Conservation (phyloP, 2,329 filamentous ascomycete genomes). For the Aspergillus sp. region DNA sequence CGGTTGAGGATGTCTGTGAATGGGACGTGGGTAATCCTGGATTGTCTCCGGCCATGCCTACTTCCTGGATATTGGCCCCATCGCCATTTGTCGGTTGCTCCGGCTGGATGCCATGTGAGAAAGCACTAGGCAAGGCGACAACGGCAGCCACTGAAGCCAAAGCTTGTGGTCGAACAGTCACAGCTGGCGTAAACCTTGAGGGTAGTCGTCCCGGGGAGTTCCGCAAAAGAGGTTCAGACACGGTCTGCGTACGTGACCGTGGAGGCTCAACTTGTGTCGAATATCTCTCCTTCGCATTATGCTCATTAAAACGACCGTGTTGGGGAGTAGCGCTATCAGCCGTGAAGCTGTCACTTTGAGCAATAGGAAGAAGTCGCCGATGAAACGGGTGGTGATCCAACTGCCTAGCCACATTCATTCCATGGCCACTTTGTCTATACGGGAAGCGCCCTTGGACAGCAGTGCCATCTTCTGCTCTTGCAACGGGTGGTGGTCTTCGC, state of each 20-base stretch:
- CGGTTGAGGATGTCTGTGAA: no score
- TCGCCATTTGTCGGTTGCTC: no score
- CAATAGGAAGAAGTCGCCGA: conserved; percentile 19
- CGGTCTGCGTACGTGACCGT: not conserved
- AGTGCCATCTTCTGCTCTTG: conserved; percentile 38
- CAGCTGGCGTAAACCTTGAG: not conserved
- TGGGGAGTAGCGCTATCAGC: not conserved
- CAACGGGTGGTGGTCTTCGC: conserved; percentile 19
- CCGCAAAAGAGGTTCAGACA: not conserved
- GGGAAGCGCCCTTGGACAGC: conserved; percentile 37
- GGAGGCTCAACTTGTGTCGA: no score
- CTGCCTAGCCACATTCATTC: conserved; percentile 23
- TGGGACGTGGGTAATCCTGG: no score
- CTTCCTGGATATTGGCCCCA: no score
- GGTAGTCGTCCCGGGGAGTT: not conserved
- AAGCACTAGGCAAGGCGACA: no score
- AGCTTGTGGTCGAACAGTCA: not conserved
- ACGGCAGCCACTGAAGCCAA: no score
- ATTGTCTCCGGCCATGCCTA: no score
- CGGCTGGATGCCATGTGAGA: no score
- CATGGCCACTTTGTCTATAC: conserved; percentile 37
- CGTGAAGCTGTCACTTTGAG: conserved; percentile 8
- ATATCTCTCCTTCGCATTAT: no score
- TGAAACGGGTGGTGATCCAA: conserved; percentile 33
- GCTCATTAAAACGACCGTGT: no score